Percentiles rank a stretch among this genome's conserved stretches.
Conservation (phyloP, 2,329 filamentous ascomycete genomes). For the Calonectria multiphialidica region DNA sequence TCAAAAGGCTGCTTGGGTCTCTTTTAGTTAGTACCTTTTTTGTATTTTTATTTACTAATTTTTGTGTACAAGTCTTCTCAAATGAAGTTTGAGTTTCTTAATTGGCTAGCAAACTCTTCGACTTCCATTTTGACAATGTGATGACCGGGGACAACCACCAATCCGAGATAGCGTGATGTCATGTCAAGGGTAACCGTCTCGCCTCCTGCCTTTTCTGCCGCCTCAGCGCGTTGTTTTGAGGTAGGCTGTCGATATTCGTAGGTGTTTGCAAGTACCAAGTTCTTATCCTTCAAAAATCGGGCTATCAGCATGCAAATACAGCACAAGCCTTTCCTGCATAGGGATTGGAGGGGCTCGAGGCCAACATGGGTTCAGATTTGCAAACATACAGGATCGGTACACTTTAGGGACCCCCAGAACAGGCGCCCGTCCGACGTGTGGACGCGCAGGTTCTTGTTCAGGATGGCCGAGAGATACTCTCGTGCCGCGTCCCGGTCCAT, state of each 20-base stretch:
- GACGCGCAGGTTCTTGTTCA: conserved; percentile 84
- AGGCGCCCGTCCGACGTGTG: conserved; percentile 86
- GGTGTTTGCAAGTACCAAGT: conserved; percentile 86
- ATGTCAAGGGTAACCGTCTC: conserved; percentile 74
- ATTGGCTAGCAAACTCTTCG: conserved; percentile 77
- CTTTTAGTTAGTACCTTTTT: conserved; percentile 38
- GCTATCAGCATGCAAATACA: conserved; percentile 9
- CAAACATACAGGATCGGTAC: conserved; percentile 84
- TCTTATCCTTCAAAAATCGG: conserved; percentile 74
- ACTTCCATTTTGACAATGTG: conserved; percentile 91
- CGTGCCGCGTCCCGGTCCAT: conserved; percentile 67
- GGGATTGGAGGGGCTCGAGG: background rate
- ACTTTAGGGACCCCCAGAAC: conserved; percentile 93
- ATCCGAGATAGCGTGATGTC: conserved; percentile 86
- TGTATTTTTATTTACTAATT: conserved; percentile 46
- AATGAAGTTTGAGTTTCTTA: conserved; percentile 41
- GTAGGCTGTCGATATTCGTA: conserved; percentile 90
- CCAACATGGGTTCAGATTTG: too few species aligned
- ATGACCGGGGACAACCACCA: conserved; percentile 89
- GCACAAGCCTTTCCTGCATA: background rate
- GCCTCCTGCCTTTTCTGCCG: conserved; percentile 49
- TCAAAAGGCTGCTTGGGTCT: conserved; percentile 41
- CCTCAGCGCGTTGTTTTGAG: conserved; percentile 56
- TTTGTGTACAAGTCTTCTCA: conserved; percentile 32
- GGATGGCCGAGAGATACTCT: conserved; percentile 71